Percentiles rank a stretch among this genome's conserved stretches.
These are phyloP conservation scores for Huntiella moniliformis DNA, from an alignment of 2,329 filamentous ascomycete genomes.

Conservation along the genomic window DNA sequence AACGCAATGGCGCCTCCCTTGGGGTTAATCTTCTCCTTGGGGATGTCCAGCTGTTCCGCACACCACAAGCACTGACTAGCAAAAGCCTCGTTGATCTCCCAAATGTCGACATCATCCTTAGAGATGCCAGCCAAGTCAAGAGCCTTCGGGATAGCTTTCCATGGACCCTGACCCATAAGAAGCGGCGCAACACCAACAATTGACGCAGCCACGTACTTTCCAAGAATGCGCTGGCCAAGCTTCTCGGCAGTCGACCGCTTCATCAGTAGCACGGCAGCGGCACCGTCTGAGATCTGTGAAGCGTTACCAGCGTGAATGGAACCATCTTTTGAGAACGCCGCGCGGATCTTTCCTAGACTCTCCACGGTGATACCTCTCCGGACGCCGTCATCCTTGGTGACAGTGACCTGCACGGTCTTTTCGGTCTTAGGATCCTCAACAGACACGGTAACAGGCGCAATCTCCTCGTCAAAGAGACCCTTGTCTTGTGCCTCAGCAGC, in stretches of 20 bases:
- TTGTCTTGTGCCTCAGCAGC: slow-evolving; percentile 65
- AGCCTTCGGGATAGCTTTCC: slow-evolving; percentile 86
- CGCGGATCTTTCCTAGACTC: slow-evolving; percentile 73
- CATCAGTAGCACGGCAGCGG: slow-evolving; percentile 90
- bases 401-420: slow-evolving; percentile 65
- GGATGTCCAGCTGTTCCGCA: slow-evolving; percentile 68
- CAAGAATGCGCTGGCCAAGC: slow-evolving; percentile 73
- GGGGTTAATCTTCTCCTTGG: slow-evolving; percentile 79
- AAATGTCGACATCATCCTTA: slow-evolving; percentile 88
- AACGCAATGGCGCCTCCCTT: slow-evolving; percentile 95
- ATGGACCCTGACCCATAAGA: slow-evolving; percentile 90
- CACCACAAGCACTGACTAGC: slow-evolving; percentile 91
- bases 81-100: slow-evolving; percentile 98
- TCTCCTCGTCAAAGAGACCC: slow-evolving; percentile 88
- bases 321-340: slow-evolving; percentile 81
- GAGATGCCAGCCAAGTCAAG: slow-evolving; percentile 71
- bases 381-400: slow-evolving; percentile 73
- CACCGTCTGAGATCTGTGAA: slow-evolving; percentile 86
- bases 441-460: slow-evolving; percentile 68
- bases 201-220: slow-evolving; percentile 76
- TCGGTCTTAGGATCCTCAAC: slow-evolving; percentile 81
- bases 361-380: slow-evolving; percentile 71
- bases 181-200: slow-evolving; percentile 80
- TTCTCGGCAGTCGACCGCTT: slow-evolving; percentile 76
- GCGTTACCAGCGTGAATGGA: slow-evolving; percentile 94